These are phyloP conservation scores for Aegilops umbellulata DNA, from an alignment of 176 grass and related monocot species.

Conservation along the genomic window DNA sequence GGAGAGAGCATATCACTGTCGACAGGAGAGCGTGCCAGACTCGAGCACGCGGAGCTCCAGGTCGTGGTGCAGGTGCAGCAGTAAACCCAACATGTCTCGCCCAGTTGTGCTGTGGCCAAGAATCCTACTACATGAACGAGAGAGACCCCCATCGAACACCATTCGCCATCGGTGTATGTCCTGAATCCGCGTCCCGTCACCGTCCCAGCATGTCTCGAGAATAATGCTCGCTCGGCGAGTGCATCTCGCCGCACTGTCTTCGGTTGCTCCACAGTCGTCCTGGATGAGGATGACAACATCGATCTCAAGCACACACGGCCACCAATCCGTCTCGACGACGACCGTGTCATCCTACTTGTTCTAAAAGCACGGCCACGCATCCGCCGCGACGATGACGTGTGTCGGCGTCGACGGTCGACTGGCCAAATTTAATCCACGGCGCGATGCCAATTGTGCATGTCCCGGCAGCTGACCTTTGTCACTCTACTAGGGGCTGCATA, in stretches of 20 bases:
- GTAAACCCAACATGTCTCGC: constrained; percentile 4
- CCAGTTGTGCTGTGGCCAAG: not conserved
- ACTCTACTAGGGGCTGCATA: not conserved
- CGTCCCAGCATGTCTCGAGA: not conserved
- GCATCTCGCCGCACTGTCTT: not conserved
- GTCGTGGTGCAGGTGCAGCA: constrained; percentile 21
- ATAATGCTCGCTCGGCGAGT: not conserved
- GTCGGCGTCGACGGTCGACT: not conserved
- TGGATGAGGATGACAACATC: not conserved
- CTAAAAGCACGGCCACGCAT: not conserved
- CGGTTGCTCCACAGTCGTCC: not conserved
- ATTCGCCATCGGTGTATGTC: not conserved
- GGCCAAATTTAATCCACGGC: not conserved
- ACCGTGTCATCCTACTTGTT: not conserved
- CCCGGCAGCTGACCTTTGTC: not conserved
- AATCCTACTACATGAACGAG: not conserved
- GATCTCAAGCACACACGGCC: not conserved
- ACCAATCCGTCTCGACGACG: not conserved
- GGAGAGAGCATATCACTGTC: not conserved
- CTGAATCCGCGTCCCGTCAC: constrained; percentile 36
- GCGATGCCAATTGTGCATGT: not conserved
- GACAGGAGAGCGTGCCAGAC: not conserved
- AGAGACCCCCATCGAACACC: constrained; percentile 11
- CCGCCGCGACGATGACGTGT: not conserved
- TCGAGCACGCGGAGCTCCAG: not conserved